Conservation (phyloP, 805 yeast genomes). For the Spathaspora girioi region DNA sequence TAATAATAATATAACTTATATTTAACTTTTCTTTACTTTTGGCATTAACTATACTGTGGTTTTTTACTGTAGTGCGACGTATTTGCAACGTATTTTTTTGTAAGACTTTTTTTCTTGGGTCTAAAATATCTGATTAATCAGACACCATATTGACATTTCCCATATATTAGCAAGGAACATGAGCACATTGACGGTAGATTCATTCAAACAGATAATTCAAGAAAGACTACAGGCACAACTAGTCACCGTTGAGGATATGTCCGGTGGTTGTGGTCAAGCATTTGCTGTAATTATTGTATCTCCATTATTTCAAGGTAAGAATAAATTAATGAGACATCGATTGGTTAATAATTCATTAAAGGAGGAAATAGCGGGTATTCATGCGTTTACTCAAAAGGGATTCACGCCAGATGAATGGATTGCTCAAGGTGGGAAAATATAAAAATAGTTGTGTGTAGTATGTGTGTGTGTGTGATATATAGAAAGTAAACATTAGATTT, state of each 20-base stretch:
- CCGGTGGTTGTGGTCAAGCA: constrained; percentile 98
- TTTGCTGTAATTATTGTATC: constrained; percentile 88
- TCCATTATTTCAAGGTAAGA: constrained; percentile 69
- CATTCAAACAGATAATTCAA: constrained; percentile 47
- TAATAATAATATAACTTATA: neutral
- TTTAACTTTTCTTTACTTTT: no score
- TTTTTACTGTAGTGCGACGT: no score
- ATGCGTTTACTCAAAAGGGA: constrained; percentile 91
- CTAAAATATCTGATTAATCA: neutral
- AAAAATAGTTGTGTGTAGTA: no score
- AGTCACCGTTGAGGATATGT: constrained; percentile 73
- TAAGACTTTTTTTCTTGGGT: neutral
- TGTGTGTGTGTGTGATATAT: neutral
- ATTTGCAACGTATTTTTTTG: no score
- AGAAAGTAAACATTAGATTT: neutral
- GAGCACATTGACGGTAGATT: constrained; percentile 32
- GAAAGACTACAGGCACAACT: constrained; percentile 57
- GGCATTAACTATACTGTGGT: no score
- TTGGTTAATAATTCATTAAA: constrained; percentile 75
- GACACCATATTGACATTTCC: neutral
- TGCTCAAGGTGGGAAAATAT: constrained; percentile 31
- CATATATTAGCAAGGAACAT: constrained; percentile 14
- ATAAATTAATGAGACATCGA: constrained; percentile 81
- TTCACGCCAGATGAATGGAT: constrained; percentile 88
- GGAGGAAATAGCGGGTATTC: constrained; percentile 83